phyloP scores from a whole-genome alignment of 2,329 filamentous ascomycete genomes.

The Drechmeria coniospora region DNA sequence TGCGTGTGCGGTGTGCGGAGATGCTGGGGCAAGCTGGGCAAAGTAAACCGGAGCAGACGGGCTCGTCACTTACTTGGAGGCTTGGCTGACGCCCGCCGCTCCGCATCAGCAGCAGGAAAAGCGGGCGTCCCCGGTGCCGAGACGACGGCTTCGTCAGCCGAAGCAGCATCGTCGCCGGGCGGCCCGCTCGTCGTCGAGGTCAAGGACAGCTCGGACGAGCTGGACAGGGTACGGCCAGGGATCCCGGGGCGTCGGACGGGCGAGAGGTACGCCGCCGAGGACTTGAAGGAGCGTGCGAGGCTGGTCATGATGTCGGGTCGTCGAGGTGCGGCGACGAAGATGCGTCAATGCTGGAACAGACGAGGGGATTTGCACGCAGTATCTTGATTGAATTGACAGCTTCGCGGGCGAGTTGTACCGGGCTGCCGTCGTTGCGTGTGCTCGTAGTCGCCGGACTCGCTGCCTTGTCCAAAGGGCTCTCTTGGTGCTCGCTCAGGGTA shows the following conservation, averaged over 20 bases:
- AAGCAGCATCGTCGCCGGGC: slow-evolving; percentile 13
- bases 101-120: slow-evolving; percentile 4
- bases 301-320: slow-evolving; percentile 34
- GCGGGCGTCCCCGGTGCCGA: slow-evolving; percentile 16
- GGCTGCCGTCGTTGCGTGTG: too few species aligned
- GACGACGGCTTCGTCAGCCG: slow-evolving; percentile 12
- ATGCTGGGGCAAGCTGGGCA: too few species aligned
- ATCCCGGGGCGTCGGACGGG: slow-evolving; percentile 27
- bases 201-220: slow-evolving; percentile 29
- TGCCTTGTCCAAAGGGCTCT: too few species aligned
- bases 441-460: too few species aligned
- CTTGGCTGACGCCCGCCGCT: slow-evolving; percentile 2
- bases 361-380: too few species aligned
- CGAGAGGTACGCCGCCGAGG: slow-evolving; percentile 26
- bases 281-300: slow-evolving; percentile 33
- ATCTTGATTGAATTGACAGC: too few species aligned
- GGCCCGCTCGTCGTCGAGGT: slow-evolving; percentile 12
- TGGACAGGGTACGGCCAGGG: slow-evolving; percentile 27
- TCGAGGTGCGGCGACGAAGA: neutral
- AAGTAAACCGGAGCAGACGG: too few species aligned
- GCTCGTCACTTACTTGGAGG: too few species aligned
- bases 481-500: too few species aligned
- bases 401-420: too few species aligned
- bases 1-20: too few species aligned
- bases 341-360: too few species aligned